Conservation (phyloP, 345 rosid species). For the Arabis alpina region DNA sequence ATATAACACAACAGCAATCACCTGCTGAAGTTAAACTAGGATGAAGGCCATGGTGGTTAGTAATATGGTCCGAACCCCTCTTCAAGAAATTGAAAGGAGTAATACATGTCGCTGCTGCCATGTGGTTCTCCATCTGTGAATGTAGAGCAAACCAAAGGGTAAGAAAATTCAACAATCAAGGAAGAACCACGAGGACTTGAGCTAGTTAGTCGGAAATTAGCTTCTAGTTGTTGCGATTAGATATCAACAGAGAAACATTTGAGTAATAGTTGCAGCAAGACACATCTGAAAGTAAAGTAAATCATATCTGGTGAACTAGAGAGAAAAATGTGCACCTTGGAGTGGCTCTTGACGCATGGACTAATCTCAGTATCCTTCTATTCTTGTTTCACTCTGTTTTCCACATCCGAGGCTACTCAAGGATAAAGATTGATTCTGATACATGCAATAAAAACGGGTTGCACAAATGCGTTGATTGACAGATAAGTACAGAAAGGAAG, state of each 20-base stretch:
- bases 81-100: conserved; percentile 52
- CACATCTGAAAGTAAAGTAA: conserved; percentile 18
- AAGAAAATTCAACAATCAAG: conserved; percentile 15
- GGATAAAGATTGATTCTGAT: not conserved
- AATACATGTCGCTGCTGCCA: conserved; percentile 46
- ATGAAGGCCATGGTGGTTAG: conserved; percentile 48
- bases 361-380: conserved; percentile 59
- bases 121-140: conserved; percentile 54
- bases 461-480: not conserved
- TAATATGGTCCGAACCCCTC: conserved; percentile 60
- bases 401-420: not conserved
- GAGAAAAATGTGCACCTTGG: conserved; percentile 50
- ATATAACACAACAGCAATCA: conserved; percentile 18
- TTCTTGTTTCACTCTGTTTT: not conserved
- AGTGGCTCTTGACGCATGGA: conserved; percentile 74
- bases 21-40: conserved; percentile 30
- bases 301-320: conserved; percentile 15
- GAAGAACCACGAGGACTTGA: conserved; percentile 20
- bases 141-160: conserved; percentile 28
- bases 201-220: conserved; percentile 8
- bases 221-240: conserved; percentile 21
- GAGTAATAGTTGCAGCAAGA: conserved; percentile 9
- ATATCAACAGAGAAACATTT: conserved; percentile 11
- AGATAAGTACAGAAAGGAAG: conserved; percentile 82
- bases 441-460: not conserved